A percentile compares a stretch with the other conserved stretches of the same genome.
These are phyloP conservation scores for Aspergillus mulundensis DNA, from an alignment of 495 filamentous ascomycete species.

Conservation along the genomic window DNA sequence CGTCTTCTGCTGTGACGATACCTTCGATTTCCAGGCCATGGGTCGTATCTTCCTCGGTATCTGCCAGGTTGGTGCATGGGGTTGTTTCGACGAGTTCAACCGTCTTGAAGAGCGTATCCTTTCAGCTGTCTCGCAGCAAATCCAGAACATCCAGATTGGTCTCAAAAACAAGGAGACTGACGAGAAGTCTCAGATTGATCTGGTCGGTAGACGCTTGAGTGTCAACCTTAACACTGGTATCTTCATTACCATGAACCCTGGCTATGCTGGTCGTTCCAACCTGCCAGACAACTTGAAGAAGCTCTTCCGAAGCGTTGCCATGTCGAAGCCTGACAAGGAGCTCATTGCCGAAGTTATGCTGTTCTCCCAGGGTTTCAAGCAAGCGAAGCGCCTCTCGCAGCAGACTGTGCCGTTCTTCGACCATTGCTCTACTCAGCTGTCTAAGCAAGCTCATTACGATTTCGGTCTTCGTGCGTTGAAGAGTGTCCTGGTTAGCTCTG, in stretches of 20 bases:
- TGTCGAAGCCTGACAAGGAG: conserved; percentile 99
- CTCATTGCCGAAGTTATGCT: conserved; percentile 99
- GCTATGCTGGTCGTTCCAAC: conserved; percentile 96
- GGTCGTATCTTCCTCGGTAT: conserved; percentile 98
- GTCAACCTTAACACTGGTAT: conserved; percentile 94
- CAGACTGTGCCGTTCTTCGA: conserved; percentile 98
- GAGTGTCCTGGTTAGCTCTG: conserved; percentile 96
- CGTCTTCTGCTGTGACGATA: conserved; percentile 98
- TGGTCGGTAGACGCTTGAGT: conserved; percentile 80
- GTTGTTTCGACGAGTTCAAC: conserved; percentile 99
- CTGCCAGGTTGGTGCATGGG: conserved; percentile 98
- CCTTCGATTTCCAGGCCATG: conserved; percentile 99
- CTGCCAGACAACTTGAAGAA: conserved; percentile 99
- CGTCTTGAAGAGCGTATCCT: conserved; percentile 94
- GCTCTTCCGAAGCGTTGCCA: conserved; percentile 96
- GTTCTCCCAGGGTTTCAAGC: conserved; percentile 97
- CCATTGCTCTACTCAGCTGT: conserved; percentile 69
- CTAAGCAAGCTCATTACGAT: conserved; percentile 98
- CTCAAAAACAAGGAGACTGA: conserved; percentile 76
- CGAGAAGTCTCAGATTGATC: conserved; percentile 80
- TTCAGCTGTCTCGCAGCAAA: conserved; percentile 96
- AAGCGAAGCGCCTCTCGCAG: conserved; percentile 87
- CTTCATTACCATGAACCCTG: conserved; percentile 99
- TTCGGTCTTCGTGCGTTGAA: conserved; percentile 97
- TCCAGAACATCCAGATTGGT: conserved; percentile 97